phyloP scores from a whole-genome alignment of 1,139 yeast species.

The Pichia norvegensis region DNA sequence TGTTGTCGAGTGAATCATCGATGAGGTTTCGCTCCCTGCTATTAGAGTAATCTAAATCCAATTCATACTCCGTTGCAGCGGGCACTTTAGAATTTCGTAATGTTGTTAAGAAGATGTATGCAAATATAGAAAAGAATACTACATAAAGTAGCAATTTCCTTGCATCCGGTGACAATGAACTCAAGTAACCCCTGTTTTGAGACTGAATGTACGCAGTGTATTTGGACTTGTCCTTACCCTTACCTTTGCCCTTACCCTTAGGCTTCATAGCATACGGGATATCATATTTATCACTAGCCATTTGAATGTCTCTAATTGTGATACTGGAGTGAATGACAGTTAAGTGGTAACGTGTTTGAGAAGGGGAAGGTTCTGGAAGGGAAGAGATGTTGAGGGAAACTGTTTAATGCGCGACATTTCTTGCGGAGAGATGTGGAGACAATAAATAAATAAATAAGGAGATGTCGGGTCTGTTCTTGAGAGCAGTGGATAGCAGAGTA shows the following conservation, averaged over 20 bases:
- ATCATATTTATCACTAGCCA: constrained; percentile 6
- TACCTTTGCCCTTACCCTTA: not conserved
- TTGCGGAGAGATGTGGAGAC: not conserved
- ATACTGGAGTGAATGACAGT: no score
- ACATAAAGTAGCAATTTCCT: constrained; percentile 12
- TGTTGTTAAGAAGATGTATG: constrained; percentile 8
- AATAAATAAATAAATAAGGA: not conserved
- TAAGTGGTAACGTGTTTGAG: not conserved
- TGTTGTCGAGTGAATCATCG: constrained; percentile 1
- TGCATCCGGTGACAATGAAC: constrained; percentile 6
- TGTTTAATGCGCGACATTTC: not conserved
- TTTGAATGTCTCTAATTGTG: no score
- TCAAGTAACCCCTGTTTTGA: constrained; percentile 1
- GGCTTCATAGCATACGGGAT: constrained; percentile 13
- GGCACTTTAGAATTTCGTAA: constrained; percentile 4
- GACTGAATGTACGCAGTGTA: constrained; percentile 8
- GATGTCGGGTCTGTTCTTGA: no score
- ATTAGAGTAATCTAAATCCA: constrained; percentile 6
- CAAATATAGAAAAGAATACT: constrained; percentile 11
- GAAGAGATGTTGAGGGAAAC: not conserved
- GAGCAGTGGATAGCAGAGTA: no score
- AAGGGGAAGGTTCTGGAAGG: not conserved
- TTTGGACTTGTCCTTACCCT: not conserved
- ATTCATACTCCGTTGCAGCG: constrained; percentile 6
- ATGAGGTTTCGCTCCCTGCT: constrained; percentile 7